These are phyloP conservation scores for Fomitopsis betulina DNA, from an alignment of 1,284 basidiomycete species.

Conservation along the genomic window DNA sequence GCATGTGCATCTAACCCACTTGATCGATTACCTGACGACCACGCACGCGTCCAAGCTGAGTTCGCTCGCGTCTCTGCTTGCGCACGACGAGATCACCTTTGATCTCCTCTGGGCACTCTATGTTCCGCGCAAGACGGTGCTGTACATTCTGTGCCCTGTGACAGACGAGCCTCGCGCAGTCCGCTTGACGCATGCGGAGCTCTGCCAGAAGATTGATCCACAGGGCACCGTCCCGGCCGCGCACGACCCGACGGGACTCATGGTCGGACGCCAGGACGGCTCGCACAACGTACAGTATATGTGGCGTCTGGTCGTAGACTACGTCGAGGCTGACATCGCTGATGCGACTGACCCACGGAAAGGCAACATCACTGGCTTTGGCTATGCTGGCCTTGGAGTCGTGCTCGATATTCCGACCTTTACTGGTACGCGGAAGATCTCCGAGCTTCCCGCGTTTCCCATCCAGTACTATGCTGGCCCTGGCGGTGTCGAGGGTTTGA, in stretches of 20 bases:
- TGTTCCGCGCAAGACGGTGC: slow-evolving; percentile 43
- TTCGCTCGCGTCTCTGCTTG: slow-evolving; percentile 40
- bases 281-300: slow-evolving; percentile 19
- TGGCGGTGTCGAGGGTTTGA: slow-evolving; percentile 32
- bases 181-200: slow-evolving; percentile 36
- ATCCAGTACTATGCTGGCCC: slow-evolving; percentile 43
- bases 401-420: slow-evolving; percentile 38
- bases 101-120: slow-evolving; percentile 54
- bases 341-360: slow-evolving; percentile 15
- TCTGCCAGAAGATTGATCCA: slow-evolving; percentile 25
- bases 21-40: slow-evolving; percentile 42
- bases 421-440: slow-evolving; percentile 42
- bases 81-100: slow-evolving; percentile 53
- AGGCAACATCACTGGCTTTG: slow-evolving; percentile 12
- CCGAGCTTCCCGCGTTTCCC: slow-evolving; percentile 46
- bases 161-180: slow-evolving; percentile 49
- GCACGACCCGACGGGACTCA: slow-evolving; percentile 23
- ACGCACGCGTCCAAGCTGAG: slow-evolving; percentile 45
- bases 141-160: slow-evolving; percentile 48
- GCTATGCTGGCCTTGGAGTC: slow-evolving; percentile 38
- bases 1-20: slow-evolving; percentile 39
- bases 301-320: slow-evolving; percentile 27
- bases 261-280: slow-evolving; percentile 12
- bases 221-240: slow-evolving; percentile 14
- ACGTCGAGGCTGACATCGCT: slow-evolving; percentile 26